Conservation (phyloP, 2,329 filamentous ascomycete species). For the Colletotrichum horii region DNA sequence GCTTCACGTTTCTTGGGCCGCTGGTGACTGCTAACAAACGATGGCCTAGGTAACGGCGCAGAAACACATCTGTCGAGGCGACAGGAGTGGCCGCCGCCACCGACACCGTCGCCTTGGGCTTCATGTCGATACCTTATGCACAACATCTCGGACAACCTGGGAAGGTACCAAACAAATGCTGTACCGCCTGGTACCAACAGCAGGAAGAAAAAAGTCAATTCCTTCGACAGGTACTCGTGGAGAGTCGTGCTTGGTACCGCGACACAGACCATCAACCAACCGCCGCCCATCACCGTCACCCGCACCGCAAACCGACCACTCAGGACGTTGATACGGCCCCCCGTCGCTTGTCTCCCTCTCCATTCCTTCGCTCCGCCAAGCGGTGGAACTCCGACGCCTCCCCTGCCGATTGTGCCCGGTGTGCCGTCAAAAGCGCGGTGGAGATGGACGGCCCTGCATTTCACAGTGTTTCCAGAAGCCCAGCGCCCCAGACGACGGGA, state of each 20-base stretch:
- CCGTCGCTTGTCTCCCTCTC: neutral
- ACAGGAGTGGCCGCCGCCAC: neutral
- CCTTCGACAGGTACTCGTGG: neutral
- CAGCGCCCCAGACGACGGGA: neutral
- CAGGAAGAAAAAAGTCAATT: neutral
- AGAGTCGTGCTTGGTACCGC: neutral
- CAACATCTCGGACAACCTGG: conserved; percentile 12
- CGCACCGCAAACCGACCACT: neutral
- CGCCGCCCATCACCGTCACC: neutral
- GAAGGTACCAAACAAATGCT: neutral
- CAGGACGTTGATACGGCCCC: neutral
- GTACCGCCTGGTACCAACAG: neutral
- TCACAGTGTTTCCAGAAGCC: conserved; percentile 13
- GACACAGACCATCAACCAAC: neutral
- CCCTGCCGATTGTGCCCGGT: conserved; percentile 6
- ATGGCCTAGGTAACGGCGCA: neutral
- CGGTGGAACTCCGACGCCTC: conserved; percentile 17
- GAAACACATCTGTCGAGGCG: neutral
- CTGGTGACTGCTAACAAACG: neutral
- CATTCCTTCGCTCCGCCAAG: conserved; percentile 1
- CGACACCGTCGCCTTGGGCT: neutral
- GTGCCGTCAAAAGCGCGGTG: neutral
- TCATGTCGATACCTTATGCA: conserved; percentile 8
- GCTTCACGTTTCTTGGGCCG: neutral
- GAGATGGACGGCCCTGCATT: conserved; percentile 13